A percentile compares a stretch with the other conserved stretches of the same genome.
Conservation (phyloP, 2,329 filamentous ascomycete species). For the Trichoderma harzianum region DNA sequence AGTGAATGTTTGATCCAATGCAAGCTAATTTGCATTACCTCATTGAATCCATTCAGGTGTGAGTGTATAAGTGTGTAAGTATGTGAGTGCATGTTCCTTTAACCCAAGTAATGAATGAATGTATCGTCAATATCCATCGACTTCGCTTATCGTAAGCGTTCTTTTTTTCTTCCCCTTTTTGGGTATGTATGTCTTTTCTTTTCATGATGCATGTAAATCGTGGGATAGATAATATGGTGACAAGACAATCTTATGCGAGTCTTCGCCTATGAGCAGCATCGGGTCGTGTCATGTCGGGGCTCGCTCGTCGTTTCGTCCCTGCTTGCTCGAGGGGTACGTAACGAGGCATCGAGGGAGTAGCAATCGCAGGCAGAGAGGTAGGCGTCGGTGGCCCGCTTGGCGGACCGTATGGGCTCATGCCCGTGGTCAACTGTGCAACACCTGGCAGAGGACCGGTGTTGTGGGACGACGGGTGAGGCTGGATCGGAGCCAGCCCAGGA, state of each 20-base stretch:
- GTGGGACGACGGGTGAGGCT: slow-evolving; percentile 39
- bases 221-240: background rate
- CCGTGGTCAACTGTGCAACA: slow-evolving; percentile 61
- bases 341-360: slow-evolving; percentile 21
- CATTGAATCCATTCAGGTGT: background rate
- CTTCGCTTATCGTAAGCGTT: background rate
- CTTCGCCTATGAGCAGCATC: slow-evolving; percentile 46
- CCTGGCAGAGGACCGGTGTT: slow-evolving; percentile 54
- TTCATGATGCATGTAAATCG: background rate
- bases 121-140: background rate
- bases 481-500: slow-evolving; percentile 52
- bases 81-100: background rate
- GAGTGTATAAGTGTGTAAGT: background rate
- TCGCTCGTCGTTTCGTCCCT: slow-evolving; percentile 52
- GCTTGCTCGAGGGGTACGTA: slow-evolving; percentile 39
- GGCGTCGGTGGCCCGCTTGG: slow-evolving; percentile 15
- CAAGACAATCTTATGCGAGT: slow-evolving; percentile 25
- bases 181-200: background rate
- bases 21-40: background rate
- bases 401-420: slow-evolving; percentile 55
- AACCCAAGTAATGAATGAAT: slow-evolving; percentile 1
- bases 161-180: background rate
- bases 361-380: slow-evolving; percentile 12
- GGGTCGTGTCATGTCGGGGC: slow-evolving; percentile 42
- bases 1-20: background rate